These are phyloP conservation scores for Oryza rufipogon DNA, from an alignment of 176 grass and related monocot genomes.

Conservation along the genomic window DNA sequence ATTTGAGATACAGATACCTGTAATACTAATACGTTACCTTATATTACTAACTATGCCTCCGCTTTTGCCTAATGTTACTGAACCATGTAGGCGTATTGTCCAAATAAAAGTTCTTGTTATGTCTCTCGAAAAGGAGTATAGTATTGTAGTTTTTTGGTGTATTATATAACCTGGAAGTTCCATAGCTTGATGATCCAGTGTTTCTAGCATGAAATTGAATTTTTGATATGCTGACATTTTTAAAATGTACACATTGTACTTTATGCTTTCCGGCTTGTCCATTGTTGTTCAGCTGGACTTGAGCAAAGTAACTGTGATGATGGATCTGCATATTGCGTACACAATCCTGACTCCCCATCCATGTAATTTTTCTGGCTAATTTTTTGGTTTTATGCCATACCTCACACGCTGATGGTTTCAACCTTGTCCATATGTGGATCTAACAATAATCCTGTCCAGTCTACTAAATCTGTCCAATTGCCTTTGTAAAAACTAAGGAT, in stretches of 20 bases:
- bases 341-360: neutral
- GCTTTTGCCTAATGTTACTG: neutral
- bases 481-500: neutral
- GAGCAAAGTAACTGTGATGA: neutral
- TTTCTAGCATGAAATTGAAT: neutral
- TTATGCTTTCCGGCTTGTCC: neutral
- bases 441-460: neutral
- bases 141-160: neutral
- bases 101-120: neutral
- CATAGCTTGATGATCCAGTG: neutral
- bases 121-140: neutral
- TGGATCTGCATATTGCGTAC: conserved; percentile 7
- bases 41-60: neutral
- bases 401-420: neutral
- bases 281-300: neutral
- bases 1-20: neutral
- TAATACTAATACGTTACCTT: neutral
- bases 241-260: neutral
- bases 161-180: neutral
- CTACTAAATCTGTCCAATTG: neutral
- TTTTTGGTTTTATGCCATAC: neutral
- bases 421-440: neutral
- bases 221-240: neutral
- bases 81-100: neutral
- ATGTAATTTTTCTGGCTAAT: neutral